Percentiles rank a stretch among this genome's conserved stretches.
Evolutionary conservation across 2,329 filamentous ascomycete genomes (phyloP).

Genomic region (Colletotrichum kahawae): DNA sequence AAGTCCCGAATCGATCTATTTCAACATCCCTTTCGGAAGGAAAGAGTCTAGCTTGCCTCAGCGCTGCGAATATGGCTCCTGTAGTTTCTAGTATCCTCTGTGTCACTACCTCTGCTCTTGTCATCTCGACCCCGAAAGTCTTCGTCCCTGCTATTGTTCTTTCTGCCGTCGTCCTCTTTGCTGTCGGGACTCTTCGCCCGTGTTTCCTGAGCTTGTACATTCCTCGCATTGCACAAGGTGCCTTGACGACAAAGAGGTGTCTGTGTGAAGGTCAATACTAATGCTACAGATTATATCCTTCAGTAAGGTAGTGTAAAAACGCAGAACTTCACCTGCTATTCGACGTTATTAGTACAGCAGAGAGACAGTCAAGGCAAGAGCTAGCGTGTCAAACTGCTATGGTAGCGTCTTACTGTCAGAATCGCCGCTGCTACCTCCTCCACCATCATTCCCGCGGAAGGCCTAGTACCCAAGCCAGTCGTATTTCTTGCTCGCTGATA

Average conservation of each 20-base stretch:
- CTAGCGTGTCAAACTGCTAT: neutral
- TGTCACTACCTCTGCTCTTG: neutral
- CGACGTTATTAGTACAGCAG: neutral
- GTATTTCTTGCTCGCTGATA: fast-evolving
- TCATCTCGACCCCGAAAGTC: neutral
- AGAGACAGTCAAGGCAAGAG: neutral
- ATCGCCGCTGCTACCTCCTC: no score
- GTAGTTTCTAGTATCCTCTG: neutral
- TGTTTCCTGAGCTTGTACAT: no score
- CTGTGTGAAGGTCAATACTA: fast-evolving
- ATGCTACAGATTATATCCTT: fast-evolving
- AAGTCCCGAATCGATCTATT: neutral
- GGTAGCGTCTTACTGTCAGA: neutral
- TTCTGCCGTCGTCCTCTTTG: neutral
- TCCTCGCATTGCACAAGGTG: neutral
- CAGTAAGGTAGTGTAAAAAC: fast-evolving
- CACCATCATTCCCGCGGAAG: neutral
- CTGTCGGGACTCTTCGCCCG: no score
- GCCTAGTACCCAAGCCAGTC: neutral
- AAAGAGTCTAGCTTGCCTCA: neutral
- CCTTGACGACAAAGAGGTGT: neutral
- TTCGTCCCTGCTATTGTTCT: neutral
- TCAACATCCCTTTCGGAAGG: neutral
- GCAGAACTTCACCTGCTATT: fast-evolving
- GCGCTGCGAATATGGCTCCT: neutral